Evolutionary conservation across 2,329 filamentous ascomycete species (phyloP).

Genomic region (Ceratocystiopsis sp.): DNA sequence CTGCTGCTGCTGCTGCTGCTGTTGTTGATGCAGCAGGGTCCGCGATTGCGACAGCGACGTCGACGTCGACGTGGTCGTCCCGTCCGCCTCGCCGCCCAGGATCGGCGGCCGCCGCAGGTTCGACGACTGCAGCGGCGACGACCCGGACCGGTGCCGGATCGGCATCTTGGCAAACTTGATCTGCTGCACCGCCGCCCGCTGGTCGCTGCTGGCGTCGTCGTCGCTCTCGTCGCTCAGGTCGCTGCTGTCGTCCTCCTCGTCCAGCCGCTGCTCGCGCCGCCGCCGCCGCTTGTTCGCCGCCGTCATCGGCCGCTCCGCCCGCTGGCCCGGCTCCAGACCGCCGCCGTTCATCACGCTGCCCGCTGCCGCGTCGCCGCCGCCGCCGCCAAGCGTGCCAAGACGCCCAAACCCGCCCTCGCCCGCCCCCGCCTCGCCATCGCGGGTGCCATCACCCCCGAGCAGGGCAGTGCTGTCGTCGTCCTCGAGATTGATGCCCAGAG

Average conservation of each 20-base stretch:
- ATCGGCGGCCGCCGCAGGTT: slow-evolving; percentile 38
- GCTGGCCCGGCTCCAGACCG: neutral
- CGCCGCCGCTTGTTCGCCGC: slow-evolving; percentile 50
- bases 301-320: slow-evolving; percentile 39
- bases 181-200: slow-evolving; percentile 61
- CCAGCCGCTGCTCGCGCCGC: slow-evolving; percentile 58
- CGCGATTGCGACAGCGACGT: no score
- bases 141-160: slow-evolving; percentile 67
- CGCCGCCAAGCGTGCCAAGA: neutral
- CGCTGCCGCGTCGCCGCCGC: neutral
- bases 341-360: neutral
- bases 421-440: slow-evolving; percentile 38
- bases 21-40: no score
- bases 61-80: slow-evolving; percentile 17
- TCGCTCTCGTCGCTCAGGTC: slow-evolving; percentile 65
- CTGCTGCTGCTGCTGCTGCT: neutral
- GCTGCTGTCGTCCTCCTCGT: slow-evolving; percentile 75
- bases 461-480: slow-evolving; percentile 57
- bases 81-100: neutral
- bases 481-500: slow-evolving; percentile 45
- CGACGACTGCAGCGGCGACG: slow-evolving; percentile 63
- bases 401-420: slow-evolving; percentile 17
- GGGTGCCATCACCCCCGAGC: neutral
- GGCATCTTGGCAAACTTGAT: slow-evolving; percentile 97
- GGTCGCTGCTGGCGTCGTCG: slow-evolving; percentile 20